phyloP scores from a whole-genome alignment of 768 basidiomycete genomes.

The Suillus ampliporus region DNA sequence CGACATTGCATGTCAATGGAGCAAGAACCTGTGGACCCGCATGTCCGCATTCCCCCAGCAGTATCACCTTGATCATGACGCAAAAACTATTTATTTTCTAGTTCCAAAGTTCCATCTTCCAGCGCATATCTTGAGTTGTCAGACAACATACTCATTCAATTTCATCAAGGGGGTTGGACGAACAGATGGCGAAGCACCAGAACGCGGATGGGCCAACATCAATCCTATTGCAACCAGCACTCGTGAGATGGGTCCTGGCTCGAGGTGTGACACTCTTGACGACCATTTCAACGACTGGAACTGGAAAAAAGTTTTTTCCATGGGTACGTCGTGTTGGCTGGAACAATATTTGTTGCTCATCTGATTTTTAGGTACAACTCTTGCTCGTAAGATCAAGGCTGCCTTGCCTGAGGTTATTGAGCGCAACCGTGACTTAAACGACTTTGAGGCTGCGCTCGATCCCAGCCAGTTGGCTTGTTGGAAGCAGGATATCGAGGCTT shows the following conservation, averaged over 20 bases:
- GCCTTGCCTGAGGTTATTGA: background rate
- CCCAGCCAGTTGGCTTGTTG: slow-evolving; percentile 15
- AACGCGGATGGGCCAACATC: slow-evolving; percentile 41
- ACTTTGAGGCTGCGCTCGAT: slow-evolving; percentile 1
- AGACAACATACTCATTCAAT: slow-evolving; percentile 33
- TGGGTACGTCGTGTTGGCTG: slow-evolving; percentile 25
- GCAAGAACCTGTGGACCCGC: slow-evolving; percentile 8
- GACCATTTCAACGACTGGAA: slow-evolving; percentile 39
- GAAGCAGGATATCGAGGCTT: slow-evolving; percentile 19
- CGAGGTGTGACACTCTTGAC: slow-evolving; percentile 40
- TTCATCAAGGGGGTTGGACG: slow-evolving; percentile 33
- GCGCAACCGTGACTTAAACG: background rate
- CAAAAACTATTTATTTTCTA: slow-evolving; percentile 14
- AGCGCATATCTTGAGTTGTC: slow-evolving; percentile 35
- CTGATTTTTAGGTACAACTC: background rate
- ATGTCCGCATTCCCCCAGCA: slow-evolving; percentile 17
- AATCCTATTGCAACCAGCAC: slow-evolving; percentile 37
- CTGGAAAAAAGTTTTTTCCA: slow-evolving; percentile 35
- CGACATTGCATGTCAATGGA: slow-evolving; percentile 26
- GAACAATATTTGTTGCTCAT: background rate
- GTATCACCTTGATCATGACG: slow-evolving; percentile 1
- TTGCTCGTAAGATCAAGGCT: background rate
- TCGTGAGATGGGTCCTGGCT: slow-evolving; percentile 40
- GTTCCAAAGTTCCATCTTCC: slow-evolving; percentile 45
- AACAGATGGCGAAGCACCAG: slow-evolving; percentile 43